These are phyloP conservation scores for Thelonectria discophora DNA, from an alignment of 2,329 filamentous ascomycete genomes.

Conservation along the genomic window DNA sequence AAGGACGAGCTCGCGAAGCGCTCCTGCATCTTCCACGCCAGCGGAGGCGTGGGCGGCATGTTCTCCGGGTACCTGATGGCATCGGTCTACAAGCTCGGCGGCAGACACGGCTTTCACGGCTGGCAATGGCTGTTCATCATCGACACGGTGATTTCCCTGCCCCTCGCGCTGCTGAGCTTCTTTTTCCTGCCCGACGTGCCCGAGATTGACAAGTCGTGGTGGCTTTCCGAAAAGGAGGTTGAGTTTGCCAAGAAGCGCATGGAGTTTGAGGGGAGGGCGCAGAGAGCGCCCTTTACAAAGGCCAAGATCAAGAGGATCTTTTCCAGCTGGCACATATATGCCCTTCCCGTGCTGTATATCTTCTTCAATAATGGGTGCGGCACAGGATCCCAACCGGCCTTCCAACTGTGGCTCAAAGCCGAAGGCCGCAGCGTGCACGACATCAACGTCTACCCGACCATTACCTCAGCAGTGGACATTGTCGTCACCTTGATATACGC, in stretches of 20 bases:
- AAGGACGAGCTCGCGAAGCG: slow-evolving; percentile 54
- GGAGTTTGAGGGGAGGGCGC: slow-evolving; percentile 54
- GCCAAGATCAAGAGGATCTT: slow-evolving; percentile 68
- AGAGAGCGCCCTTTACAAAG: slow-evolving; percentile 50
- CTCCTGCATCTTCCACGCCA: slow-evolving; percentile 51
- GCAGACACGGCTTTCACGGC: slow-evolving; percentile 55
- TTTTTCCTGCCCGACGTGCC: slow-evolving; percentile 44
- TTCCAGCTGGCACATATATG: slow-evolving; percentile 70
- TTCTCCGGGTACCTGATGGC: slow-evolving; percentile 44
- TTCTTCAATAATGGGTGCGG: slow-evolving; percentile 68
- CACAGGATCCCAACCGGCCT: slow-evolving; percentile 62
- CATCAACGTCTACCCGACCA: slow-evolving; percentile 66
- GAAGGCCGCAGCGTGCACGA: slow-evolving; percentile 51
- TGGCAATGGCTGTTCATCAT: slow-evolving; percentile 53
- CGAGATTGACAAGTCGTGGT: slow-evolving; percentile 40
- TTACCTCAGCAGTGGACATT: slow-evolving; percentile 62
- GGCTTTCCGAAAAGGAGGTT: slow-evolving; percentile 37
- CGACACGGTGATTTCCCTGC: slow-evolving; percentile 46
- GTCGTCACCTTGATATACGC: slow-evolving; percentile 69
- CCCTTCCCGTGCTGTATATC: slow-evolving; percentile 66
- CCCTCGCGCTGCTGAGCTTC: slow-evolving; percentile 44
- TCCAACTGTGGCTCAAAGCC: slow-evolving; percentile 58
- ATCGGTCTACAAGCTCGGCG: slow-evolving; percentile 50
- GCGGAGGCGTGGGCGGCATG: slow-evolving; percentile 37
- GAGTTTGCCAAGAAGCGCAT: slow-evolving; percentile 42